A percentile compares a stretch with the other conserved stretches of the same genome.
phyloP scores from a whole-genome alignment of 73 alveolate species.

The Tetrahymena malaccensis region DNA sequence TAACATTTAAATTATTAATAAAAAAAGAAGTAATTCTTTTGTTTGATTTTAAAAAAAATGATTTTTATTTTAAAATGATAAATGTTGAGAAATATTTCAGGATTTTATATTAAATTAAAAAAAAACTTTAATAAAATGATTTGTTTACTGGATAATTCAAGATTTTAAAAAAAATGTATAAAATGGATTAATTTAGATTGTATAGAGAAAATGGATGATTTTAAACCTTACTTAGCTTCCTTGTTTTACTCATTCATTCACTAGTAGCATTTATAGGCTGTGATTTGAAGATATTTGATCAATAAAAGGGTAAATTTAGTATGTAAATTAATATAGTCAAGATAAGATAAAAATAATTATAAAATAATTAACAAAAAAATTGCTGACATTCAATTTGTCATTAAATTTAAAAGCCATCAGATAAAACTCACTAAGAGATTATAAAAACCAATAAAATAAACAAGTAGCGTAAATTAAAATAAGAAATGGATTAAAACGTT shows the following conservation, averaged over 20 bases:
- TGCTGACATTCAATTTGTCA: neutral
- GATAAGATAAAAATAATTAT: neutral
- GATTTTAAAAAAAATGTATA: too few relatives aligned
- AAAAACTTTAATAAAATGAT: too few relatives aligned
- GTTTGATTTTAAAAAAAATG: too few relatives aligned
- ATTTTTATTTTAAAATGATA: too few relatives aligned
- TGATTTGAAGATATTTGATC: neutral
- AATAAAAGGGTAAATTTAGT: neutral
- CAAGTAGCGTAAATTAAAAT: neutral
- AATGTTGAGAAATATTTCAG: neutral
- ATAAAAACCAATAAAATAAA: neutral
- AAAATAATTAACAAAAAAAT: neutral
- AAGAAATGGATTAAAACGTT: constrained; percentile 30
- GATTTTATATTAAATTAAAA: too few relatives aligned
- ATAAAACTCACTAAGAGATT: neutral
- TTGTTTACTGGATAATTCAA: neutral
- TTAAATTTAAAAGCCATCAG: neutral
- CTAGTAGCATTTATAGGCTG: neutral
- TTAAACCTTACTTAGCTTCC: neutral
- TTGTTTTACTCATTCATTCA: neutral
- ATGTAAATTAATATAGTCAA: neutral
- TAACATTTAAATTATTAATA: too few relatives aligned
- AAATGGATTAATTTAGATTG: neutral
- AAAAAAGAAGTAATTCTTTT: too few relatives aligned
- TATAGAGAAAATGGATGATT: neutral